Base-by-base conservation (phyloP, 2,329 filamentous ascomycete species). In the Coniochaeta hoffmannii region DNA sequence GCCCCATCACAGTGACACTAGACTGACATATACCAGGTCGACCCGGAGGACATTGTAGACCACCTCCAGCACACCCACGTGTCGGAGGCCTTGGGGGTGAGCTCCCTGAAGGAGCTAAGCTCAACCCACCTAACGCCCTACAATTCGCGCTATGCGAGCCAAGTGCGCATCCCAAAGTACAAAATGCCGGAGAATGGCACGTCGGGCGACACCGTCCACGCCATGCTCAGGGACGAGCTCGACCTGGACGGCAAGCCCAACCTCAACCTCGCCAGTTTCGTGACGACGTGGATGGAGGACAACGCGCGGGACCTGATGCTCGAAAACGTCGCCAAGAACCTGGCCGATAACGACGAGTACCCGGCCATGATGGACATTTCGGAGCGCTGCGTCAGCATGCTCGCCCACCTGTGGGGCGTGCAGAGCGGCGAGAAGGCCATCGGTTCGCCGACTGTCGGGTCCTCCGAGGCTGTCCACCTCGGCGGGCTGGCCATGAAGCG, bases 401-500 rank as follows among this genome's bases (percentile, higher is more conserved):
- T 89, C 55, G 80, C 85, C 1, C 70, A 87, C 57, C 73, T 89
- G 2, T 88, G 84, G 87, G 77, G 81, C 17, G 79, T 79, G 9
- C 75, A 82, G 62, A 77, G 80, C 56, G 76, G 76, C 1, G 82
- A 87, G 65, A 83, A 79, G 56, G 83, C 86, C 4, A 78, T 89
- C 53, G 87, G 87, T 2, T 81, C 83, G 0, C 85, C 86, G 3
- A 89, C 86, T 0, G 88, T 86, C 0, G 87, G 87, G 0, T 88
- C 84, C 0, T 86, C 81, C 11, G 86, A 89, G 66, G 86, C 85
- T 1, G 87, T 89, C 56, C 84, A 87, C 63, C 76, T 89, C 1
- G 87, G 84, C 31, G 85, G 84, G 1, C 71, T 89, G 19, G 86
- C 86, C 3, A 88, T 90, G 86, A 89, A 89, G 73, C 76, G 85